Evolutionary conservation across 176 grass and related monocot species (phyloP), one percentile per base, ranked within the genome.

Genomic region (Lolium multiflorum): DNA sequence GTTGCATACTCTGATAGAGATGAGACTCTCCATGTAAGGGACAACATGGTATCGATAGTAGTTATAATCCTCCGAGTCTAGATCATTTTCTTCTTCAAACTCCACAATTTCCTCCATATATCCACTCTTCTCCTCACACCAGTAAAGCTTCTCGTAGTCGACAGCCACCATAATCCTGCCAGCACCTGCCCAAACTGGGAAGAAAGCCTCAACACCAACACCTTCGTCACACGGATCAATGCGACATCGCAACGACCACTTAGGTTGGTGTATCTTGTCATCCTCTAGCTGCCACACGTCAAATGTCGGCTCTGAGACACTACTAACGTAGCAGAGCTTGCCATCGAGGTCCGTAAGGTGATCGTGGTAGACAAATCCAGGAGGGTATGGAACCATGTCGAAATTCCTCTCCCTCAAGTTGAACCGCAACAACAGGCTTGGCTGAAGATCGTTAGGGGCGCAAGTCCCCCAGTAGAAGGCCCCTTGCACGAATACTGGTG

Each of bases 1-100:
- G 35, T 78, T 58, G 11, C 11, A 2, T 8, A 13, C 57, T n/a
- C 2, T 24, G 68, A 82, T 41, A 6, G 80, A 70, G 18, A 82
- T 9, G 6, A 82, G 50, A 69, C 66, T 82, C 50, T 83, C 81
- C 13, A 57, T 39, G 81, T 83, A 83, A 16, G 81, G 66, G n/a
- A 71, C 13, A 1, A 70, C n/a, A 5, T 83, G 65, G 50, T 57
- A 20, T 14, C 10, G 28, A 0, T 73, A 48, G 43, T 14, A 47
- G 43, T 24, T 14, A 24, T 13, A 10, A 24, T 14, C 70, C 15
- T 7, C 31, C 6, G 31, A 35, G 31, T 35, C 31, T 35, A 13
- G 20, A 35, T 59, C 54, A 35, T 35, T 35, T 16, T 73, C 70
- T 28, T 78, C 52, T 11, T 72, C 35, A 35, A 83, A 39, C 51